Base-by-base conservation (phyloP, 108 stramenopile species). In the Craspedostauros australis region DNA sequence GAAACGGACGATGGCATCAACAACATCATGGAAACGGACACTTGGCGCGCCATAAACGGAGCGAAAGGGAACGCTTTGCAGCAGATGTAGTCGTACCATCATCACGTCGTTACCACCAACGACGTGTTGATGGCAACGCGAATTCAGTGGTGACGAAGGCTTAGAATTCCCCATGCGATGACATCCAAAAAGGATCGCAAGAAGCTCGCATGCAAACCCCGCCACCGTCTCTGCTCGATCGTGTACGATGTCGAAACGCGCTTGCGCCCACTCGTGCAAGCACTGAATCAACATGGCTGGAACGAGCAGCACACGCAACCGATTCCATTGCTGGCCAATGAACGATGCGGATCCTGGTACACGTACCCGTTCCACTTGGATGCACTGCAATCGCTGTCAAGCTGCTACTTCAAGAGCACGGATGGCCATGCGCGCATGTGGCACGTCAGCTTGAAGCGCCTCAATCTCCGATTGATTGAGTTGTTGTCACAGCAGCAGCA, bases 271-370 rank as follows among this genome's bases (percentile, higher is more conserved):
- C 21, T 52, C 18, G 19, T 12, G 6, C 6, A 24, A 7, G 9
- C 34, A 9, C 15, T 8, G 14, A 29, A 44, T 38, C 32, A 15
- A 5, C 34, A 28, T 31, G 5, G 9, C 34, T 40, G 50, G 15
- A 27, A 42, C n/a, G 28, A 21, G 19, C 28, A 32, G 26, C 26
- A 54, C 40, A 12, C 6, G n/a, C 14, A 14, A 23, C 14, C 20
- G 15, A 42, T 3, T 76, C 77, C 74, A 9, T 42, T 71, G 31
- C 33, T 81, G 4, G 43, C 78, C 41, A 88, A 82, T 39, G 62
- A 76, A 40, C 56, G 74, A 32, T 88, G 82, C 42, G 86, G 82
- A 39, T 67, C 66, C 5, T 88, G 82, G 86, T 88, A 88, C 37
- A 15, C 52, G 9, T 59, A 20, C 20, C 46, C 59, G 25, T n/a